Conservation (phyloP, 768 basidiomycete species). For the Podaxis sp. region DNA sequence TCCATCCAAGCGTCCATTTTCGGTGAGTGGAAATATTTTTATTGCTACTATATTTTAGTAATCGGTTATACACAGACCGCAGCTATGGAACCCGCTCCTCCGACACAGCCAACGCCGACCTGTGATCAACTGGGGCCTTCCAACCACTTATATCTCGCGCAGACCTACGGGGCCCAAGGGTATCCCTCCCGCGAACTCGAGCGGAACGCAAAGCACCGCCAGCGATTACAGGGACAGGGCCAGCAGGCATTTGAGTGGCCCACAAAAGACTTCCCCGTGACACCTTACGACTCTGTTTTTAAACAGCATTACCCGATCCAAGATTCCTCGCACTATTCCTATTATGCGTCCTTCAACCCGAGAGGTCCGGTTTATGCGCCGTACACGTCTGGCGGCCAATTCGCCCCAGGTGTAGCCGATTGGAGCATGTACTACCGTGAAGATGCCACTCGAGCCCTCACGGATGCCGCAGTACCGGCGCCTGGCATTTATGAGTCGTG, state of each 20-base stretch:
- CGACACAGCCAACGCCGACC: background rate
- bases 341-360: background rate
- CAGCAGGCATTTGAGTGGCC: constrained; percentile 6
- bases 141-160: background rate
- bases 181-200: background rate
- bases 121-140: background rate
- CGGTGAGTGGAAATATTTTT: background rate
- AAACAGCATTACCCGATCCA: background rate
- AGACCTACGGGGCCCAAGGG: background rate
- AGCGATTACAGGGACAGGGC: background rate
- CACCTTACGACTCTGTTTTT: background rate
- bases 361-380: background rate
- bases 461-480: background rate
- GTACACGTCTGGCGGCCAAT: background rate
- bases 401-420: background rate
- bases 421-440: constrained; percentile 7
- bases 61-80: background rate
- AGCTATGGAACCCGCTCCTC: background rate
- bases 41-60: background rate
- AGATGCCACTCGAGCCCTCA: background rate
- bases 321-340: background rate
- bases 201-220: background rate
- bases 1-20: constrained; percentile 3
- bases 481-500: constrained; percentile 5
- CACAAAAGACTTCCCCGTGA: background rate